These are phyloP conservation scores for Brassica incana DNA, from an alignment of 345 rosid species.

Conservation along the genomic window DNA sequence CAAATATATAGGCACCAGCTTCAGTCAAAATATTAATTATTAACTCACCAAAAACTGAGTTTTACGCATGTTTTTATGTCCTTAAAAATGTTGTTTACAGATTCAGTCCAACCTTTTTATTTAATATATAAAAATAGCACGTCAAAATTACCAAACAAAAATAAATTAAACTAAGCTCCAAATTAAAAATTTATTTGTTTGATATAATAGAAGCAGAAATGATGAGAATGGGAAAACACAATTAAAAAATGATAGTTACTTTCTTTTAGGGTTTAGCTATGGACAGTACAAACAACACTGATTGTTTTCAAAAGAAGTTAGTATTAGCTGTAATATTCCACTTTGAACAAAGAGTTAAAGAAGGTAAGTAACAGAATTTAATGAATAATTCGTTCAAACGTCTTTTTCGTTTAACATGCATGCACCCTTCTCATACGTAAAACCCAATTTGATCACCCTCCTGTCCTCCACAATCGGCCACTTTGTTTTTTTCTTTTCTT, in stretches of 20 bases:
- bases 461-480: neutral
- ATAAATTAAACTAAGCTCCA: neutral
- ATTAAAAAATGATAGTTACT: neutral
- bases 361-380: neutral
- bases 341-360: neutral
- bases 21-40: neutral
- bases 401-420: constrained; percentile 3
- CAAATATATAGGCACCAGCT: neutral
- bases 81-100: neutral
- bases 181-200: neutral
- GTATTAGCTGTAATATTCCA: neutral
- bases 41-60: neutral
- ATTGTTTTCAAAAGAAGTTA: neutral
- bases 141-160: neutral
- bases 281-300: neutral
- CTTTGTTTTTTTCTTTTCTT: neutral
- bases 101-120: neutral
- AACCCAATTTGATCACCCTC: neutral
- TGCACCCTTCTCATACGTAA: constrained; percentile 4
- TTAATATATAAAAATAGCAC: neutral
- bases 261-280: neutral
- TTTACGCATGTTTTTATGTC: neutral
- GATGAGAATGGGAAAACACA: neutral
- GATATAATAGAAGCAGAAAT: neutral
- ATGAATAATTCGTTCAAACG: neutral